Percentiles rank a stretch among this genome's conserved stretches.
Conservation (phyloP, 2,329 filamentous ascomycete genomes). For the Pyricularia grisea region DNA sequence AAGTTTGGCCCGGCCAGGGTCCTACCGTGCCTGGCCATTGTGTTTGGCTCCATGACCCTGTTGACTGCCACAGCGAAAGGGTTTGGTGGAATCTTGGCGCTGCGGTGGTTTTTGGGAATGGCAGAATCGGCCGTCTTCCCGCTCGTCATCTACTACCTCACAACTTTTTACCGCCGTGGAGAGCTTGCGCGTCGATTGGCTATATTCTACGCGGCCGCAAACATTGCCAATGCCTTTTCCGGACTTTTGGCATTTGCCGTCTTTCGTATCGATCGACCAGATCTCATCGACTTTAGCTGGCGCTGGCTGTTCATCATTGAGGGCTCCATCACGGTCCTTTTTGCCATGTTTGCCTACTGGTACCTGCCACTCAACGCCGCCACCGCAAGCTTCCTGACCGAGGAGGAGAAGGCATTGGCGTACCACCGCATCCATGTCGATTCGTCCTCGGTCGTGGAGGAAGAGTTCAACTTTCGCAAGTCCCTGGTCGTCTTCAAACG, state of each 20-base stretch:
- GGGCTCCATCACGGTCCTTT: conserved; percentile 51
- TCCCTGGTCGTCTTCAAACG: conserved; percentile 37
- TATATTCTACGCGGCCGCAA: conserved; percentile 36
- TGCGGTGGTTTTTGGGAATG: conserved; percentile 63
- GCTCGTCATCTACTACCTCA: conserved; percentile 47
- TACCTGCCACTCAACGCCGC: conserved; percentile 56
- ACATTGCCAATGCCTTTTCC: conserved; percentile 37
- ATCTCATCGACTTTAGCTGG: conserved; percentile 33
- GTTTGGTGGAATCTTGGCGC: conserved; percentile 56
- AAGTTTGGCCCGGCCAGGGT: conserved; percentile 55
- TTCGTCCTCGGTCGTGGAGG: conserved; percentile 50
- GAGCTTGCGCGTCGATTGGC: conserved; percentile 62
- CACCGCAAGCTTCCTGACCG: conserved; percentile 53
- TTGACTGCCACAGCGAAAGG: conserved; percentile 45
- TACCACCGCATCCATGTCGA: conserved; percentile 65
- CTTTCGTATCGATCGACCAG: conserved; percentile 31
- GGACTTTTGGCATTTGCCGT: conserved; percentile 49
- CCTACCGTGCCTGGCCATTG: conserved; percentile 55
- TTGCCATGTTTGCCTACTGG: conserved; percentile 51
- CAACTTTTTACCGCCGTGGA: conserved; percentile 59
- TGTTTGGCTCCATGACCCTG: conserved; percentile 57
- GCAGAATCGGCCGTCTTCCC: conserved; percentile 62
- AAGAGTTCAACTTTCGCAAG: conserved; percentile 38
- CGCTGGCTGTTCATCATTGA: conserved; percentile 65
- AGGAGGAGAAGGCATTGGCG: conserved; percentile 56